phyloP scores from a whole-genome alignment of 2,329 filamentous ascomycete genomes.

The Cladophialophora immunda region DNA sequence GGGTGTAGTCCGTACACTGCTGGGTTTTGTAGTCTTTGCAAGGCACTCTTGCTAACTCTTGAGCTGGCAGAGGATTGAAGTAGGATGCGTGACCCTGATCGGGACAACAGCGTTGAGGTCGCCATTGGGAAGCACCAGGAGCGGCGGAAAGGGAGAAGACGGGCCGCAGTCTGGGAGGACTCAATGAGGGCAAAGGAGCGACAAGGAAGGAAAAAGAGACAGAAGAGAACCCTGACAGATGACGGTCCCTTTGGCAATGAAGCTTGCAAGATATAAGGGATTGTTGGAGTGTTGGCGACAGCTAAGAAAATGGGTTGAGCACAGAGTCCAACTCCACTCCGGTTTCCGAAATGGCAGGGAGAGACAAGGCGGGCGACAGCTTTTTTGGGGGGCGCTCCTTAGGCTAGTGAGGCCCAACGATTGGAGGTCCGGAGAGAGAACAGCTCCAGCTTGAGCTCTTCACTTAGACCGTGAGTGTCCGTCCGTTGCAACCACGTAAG shows the following conservation, averaged over 20 bases:
- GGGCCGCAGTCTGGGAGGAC: slow-evolving; percentile 19
- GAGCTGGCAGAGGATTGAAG: slow-evolving; percentile 49
- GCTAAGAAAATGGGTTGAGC: slow-evolving; percentile 34
- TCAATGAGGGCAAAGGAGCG: slow-evolving; percentile 36
- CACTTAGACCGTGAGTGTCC: slow-evolving; percentile 1
- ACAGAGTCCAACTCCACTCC: slow-evolving; percentile 21
- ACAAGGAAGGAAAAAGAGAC: slow-evolving; percentile 26
- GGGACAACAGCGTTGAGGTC: slow-evolving; percentile 58
- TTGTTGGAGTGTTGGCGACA: slow-evolving; percentile 34
- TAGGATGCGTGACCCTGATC: slow-evolving; percentile 54
- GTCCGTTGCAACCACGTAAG: slow-evolving; percentile 7
- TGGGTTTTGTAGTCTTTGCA: slow-evolving; percentile 54
- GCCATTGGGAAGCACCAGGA: slow-evolving; percentile 58
- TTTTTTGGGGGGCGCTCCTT: slow-evolving; percentile 7
- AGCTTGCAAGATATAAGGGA: slow-evolving; percentile 15
- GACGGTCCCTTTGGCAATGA: slow-evolving; percentile 17
- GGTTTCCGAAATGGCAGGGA: slow-evolving; percentile 21
- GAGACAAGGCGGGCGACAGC: slow-evolving; percentile 19
- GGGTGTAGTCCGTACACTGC: slow-evolving; percentile 47
- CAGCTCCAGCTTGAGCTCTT: slow-evolving; percentile 11
- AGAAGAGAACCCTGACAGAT: slow-evolving; percentile 27
- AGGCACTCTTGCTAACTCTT: slow-evolving; percentile 53
- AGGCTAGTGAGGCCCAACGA: slow-evolving; percentile 12
- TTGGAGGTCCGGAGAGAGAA: slow-evolving; percentile 5
- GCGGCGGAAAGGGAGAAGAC: slow-evolving; percentile 19